Base-by-base conservation (phyloP, 768 basidiomycete species). In the Dioszegia aurantiaca region DNA sequence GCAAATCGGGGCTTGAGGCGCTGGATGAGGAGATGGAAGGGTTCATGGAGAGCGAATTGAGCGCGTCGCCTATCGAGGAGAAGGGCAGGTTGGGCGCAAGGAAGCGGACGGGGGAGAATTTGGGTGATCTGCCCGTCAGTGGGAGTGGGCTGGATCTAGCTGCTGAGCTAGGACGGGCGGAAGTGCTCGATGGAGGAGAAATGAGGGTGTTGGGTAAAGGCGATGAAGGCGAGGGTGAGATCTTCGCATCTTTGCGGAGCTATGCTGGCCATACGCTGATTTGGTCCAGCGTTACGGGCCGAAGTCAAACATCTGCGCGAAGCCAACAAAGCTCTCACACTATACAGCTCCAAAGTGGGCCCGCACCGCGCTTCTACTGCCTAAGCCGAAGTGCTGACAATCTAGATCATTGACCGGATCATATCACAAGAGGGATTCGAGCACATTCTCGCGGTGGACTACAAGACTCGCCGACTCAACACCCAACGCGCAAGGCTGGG, bases 291-390 rank as follows among this genome's bases (percentile, higher is more conserved):
- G n/a, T 78, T 98, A 53, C 82, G 87, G 33, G 83, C 79, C 11
- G 94, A 98, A 77, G 86, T 95, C 74, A 94, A 94, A 77, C 86
- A 85, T 28, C 83, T 98, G 77, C 89, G 87, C 74, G 93, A 95
- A 73, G 90, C 90, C 42, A 97, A 95, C 80, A 94, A 94, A 76
- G 93, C 93, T 0, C 80, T 98, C 12, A 90, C 90, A 17, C 78
- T 97, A 39, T 98, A 98, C 71, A 91, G 93, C 3, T 91, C 90
- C 44, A 98, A 97, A 63, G 74, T 70, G 36, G 54, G 65, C 55
- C 14, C 30, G 14, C 45, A 23, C 36, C 36, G 10, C 9, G 17
- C 6, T 48, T 33, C 33, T 23, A 14, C 56, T 21, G 26, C 12
- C 26, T 8, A 12, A 28, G n/a, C 37, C 5, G 6, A 4, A 43